Evolutionary conservation across 345 rosid genomes (phyloP), one percentile per base, ranked within the genome.

Genomic region (Arabis alpina): DNA sequence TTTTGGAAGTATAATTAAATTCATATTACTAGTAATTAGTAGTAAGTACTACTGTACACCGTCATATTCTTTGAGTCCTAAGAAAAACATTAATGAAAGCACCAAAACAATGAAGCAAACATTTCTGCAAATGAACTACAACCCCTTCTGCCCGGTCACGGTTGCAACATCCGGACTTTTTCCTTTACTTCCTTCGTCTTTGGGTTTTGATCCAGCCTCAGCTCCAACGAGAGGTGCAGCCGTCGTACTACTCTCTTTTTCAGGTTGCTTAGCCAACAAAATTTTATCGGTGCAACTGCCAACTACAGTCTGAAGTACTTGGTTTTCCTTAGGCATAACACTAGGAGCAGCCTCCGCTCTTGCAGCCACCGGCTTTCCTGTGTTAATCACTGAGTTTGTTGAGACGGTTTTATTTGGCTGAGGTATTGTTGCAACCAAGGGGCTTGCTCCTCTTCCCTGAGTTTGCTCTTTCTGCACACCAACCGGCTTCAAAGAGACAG

Each of bases 11-110:
- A 50, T 40, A 72, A 30, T 41, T 13, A 48, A 68, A 56, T 3
- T 36, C 70, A 42, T 72, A 16, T 39, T 15, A 53, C 44, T 43
- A 19, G 23, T 19, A 64, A 54, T 42, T 66, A 74, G 77, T 43
- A 44, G 47, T 62, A 62, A 62, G 76, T 60, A 74, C 66, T 66
- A 65, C 77, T 66, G 74, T 75, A 74, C 78, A 74, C 51, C 11
- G 52, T 59, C 66, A 10, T 66, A 52, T 47, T 74, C n/a, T 54
- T 50, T 2, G 47, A 52, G 64, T 59, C 77, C 72, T 73, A 58
- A n/a, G 41, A 69, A 61, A 59, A 53, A 15, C 68, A 52, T 43
- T 10, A 49, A 41, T 10, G 39, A 58, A 73, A 74, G 16, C 15
- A 34, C 25, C 28, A 34, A 60, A 60, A 61, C 51, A 66, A 60